These are phyloP conservation scores for Fusarium udum DNA, from an alignment of 2,329 filamentous ascomycete genomes.

Conservation along the genomic window DNA sequence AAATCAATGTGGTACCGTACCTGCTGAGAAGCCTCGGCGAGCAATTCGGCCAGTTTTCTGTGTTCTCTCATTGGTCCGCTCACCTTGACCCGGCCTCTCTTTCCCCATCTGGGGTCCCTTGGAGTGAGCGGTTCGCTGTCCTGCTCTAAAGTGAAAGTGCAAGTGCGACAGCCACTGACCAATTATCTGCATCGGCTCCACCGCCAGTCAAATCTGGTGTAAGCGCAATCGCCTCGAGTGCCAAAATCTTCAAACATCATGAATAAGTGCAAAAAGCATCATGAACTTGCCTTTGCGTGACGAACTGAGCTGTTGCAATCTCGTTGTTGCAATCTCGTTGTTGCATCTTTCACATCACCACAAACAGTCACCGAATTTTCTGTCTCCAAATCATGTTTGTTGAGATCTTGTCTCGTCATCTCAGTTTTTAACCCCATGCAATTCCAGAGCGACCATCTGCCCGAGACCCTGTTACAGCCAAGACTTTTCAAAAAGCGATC, in stretches of 20 bases:
- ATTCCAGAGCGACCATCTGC: constrained; percentile 30
- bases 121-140: constrained; percentile 20
- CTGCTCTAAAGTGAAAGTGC: constrained; percentile 5
- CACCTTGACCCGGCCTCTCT: constrained; percentile 10
- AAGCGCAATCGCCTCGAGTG: constrained; percentile 12
- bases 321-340: not conserved
- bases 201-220: constrained; percentile 25
- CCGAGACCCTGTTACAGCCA: constrained; percentile 37
- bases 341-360: not conserved
- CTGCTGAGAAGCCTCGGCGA: constrained; percentile 12
- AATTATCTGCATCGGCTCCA: constrained; percentile 23
- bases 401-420: constrained; percentile 2
- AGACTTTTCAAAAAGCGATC: constrained; percentile 37
- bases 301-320: not conserved
- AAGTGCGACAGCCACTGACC: constrained; percentile 8
- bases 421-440: constrained; percentile 9
- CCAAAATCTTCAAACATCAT: constrained; percentile 11
- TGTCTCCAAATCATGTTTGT: not conserved
- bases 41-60: constrained; percentile 19
- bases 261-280: constrained; percentile 13
- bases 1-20: constrained; percentile 26
- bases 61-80: constrained; percentile 16
- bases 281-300: constrained; percentile 19
- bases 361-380: not conserved
- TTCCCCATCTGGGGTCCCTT: constrained; percentile 33